Percentiles rank a stretch among this genome's conserved stretches.
Evolutionary conservation across 768 basidiomycete genomes (phyloP).

Genomic region (Lepiota brunneoincarnata): DNA sequence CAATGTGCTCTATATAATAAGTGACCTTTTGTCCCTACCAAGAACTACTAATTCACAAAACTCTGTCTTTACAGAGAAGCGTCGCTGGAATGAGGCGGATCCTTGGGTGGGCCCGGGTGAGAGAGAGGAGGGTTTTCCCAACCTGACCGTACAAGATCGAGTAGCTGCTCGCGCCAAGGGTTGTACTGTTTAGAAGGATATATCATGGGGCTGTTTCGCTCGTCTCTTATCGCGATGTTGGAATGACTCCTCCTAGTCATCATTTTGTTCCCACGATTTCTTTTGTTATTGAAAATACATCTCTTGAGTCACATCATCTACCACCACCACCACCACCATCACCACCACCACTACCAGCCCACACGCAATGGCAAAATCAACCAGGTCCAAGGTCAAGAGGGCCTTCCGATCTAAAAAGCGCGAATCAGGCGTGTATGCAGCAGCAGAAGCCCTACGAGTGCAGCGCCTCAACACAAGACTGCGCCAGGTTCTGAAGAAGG

Average conservation of each 20-base stretch:
- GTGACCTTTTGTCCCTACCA: conserved; percentile 32
- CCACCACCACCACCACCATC: conserved; percentile 14
- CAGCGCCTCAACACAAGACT: conserved; percentile 72
- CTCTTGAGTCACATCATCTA: no score
- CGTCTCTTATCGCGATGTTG: no score
- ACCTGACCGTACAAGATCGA: not conserved
- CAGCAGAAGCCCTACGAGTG: conserved; percentile 72
- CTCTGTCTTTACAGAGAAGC: conserved; percentile 67
- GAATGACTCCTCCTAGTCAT: no score
- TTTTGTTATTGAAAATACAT: no score
- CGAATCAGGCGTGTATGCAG: conserved; percentile 72
- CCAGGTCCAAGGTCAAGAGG: conserved; percentile 80
- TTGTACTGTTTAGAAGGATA: no score
- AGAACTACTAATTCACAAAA: conserved; percentile 19
- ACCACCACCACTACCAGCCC: conserved; percentile 1
- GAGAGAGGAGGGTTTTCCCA: no score
- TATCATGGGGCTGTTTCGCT: no score
- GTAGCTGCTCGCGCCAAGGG: not conserved
- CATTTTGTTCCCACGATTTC: no score
- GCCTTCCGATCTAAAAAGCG: conserved; percentile 77
- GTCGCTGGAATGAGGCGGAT: conserved; percentile 39
- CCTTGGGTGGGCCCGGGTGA: no score
- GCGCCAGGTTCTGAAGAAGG: conserved; percentile 39
- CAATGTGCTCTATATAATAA: conserved; percentile 95
- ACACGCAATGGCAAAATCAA: conserved; percentile 73